Percentiles rank a stretch among this genome's conserved stretches.
Conservation (phyloP, 306 rosid species). For the Gastrolobium villosum region DNA sequence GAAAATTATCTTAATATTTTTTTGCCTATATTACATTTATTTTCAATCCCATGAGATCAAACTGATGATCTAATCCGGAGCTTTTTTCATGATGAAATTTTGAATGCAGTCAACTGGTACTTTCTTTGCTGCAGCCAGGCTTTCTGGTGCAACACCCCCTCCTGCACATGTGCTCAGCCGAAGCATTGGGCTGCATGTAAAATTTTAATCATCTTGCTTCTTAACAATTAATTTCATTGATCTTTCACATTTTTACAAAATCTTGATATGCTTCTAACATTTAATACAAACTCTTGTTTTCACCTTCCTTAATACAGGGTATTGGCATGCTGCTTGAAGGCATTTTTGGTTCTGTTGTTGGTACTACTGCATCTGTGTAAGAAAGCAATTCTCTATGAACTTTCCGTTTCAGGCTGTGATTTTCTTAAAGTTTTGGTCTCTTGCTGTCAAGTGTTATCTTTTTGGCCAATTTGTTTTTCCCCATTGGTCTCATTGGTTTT, state of each 20-base stretch:
- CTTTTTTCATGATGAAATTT: slow-evolving; percentile 34
- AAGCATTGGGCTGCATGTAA: slow-evolving; percentile 91
- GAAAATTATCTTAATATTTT: slow-evolving; percentile 7
- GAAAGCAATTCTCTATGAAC: slow-evolving; percentile 46
- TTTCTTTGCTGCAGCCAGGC: slow-evolving; percentile 88
- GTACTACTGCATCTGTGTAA: slow-evolving; percentile 94
- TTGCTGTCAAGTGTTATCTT: neutral
- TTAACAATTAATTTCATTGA: slow-evolving; percentile 15
- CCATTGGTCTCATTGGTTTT: neutral
- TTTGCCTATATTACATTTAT: neutral
- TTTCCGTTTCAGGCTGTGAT: neutral
- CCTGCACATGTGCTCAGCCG: slow-evolving; percentile 84
- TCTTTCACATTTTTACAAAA: slow-evolving; percentile 24
- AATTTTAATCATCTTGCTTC: slow-evolving; percentile 12
- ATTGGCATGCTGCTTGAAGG: slow-evolving; percentile 84
- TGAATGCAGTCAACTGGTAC: slow-evolving; percentile 87
- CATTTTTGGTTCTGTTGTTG: slow-evolving; percentile 81
- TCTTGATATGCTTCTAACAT: slow-evolving; percentile 10
- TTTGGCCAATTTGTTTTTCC: neutral
- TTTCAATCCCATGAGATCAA: slow-evolving; percentile 21
- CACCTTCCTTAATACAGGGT: slow-evolving; percentile 66
- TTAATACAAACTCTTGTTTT: slow-evolving; percentile 31
- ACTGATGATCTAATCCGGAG: slow-evolving; percentile 30
- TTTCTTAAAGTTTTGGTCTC: neutral
- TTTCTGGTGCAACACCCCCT: slow-evolving; percentile 98